Evolutionary conservation across 768 basidiomycete species (phyloP), one percentile per base, ranked within the genome.

Genomic region (Clathrus columnatus): DNA sequence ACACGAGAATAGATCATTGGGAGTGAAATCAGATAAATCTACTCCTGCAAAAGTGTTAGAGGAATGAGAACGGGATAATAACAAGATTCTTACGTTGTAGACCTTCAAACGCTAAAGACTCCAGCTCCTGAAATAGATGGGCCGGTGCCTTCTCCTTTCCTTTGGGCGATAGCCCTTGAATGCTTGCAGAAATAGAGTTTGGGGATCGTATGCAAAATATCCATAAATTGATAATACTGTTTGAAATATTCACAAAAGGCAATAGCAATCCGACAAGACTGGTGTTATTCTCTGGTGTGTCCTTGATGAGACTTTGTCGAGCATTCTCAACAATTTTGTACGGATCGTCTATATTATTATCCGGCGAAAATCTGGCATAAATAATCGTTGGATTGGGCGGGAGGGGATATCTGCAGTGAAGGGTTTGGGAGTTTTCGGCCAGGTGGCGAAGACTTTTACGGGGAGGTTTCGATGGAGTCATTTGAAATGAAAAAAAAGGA

Each of bases 281-380:
- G 20, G 68, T 61, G 11, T 69, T 63, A 8, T 61, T 55, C 57
- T 76, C 73, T 47, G 68, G 69, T 18, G 68, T 63, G 36, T 17
- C 47, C 24, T 57, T 53, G 7, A 82, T 50, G 2, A 85, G 61
- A 5, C 67, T 65, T 56, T 78, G 73, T 57, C 86, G 75, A 3
- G 80, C 84, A 16, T 68, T 59, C 62, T 88, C 85, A 56, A 87
- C 66, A 46, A 67, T 61, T 49, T 80, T 76, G 43, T 71, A 60
- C 62, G 55, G 63, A 42, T 58, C 68, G 20, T 45, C 57, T n/a
- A 16, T 29, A 7, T 57, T 50, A 16, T 60, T 61, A 44, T 61
- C 64, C 11, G 74, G 71, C 14, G 66, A 57, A 65, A 77, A 81
- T 54, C 74, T 70, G 29, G 72, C 69, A 60, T 75, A 82, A 20